These are phyloP conservation scores for Dioscorea zingiberensis DNA, from an alignment of 106 monocot genomes.

Conservation along the genomic window DNA sequence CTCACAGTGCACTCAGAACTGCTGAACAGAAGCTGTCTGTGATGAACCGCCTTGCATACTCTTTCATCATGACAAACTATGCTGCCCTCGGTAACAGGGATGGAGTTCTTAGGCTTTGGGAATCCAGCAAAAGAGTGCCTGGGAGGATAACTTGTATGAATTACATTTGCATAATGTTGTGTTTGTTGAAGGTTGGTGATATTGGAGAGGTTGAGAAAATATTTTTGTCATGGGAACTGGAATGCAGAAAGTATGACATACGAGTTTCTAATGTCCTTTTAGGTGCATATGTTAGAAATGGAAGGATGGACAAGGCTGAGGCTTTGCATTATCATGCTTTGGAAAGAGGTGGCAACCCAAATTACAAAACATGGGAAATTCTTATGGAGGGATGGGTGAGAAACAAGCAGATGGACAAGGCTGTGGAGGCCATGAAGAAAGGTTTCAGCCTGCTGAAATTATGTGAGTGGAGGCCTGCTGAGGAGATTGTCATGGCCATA, in stretches of 20 bases:
- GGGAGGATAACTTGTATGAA: slow-evolving; percentile 53
- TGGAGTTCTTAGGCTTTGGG: slow-evolving; percentile 63
- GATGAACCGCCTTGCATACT: slow-evolving; percentile 54
- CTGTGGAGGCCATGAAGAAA: slow-evolving; percentile 69
- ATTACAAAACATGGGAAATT: slow-evolving; percentile 92
- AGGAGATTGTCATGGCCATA: slow-evolving; percentile 34
- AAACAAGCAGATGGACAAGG: slow-evolving; percentile 54
- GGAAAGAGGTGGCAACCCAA: slow-evolving; percentile 54
- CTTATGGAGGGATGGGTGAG: slow-evolving; percentile 81
- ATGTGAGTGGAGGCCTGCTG: slow-evolving; percentile 64
- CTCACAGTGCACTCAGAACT: slow-evolving; percentile 32
- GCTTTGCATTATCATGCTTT: slow-evolving; percentile 39
- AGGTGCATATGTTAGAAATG: slow-evolving; percentile 71
- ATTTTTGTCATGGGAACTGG: slow-evolving; percentile 60
- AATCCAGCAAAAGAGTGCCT: slow-evolving; percentile 55
- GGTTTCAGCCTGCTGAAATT: slow-evolving; percentile 51
- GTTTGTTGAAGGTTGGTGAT: slow-evolving; percentile 66
- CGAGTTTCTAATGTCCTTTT: slow-evolving; percentile 71
- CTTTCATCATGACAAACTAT: slow-evolving; percentile 83
- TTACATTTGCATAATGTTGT: slow-evolving; percentile 62
- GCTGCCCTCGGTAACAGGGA: slow-evolving; percentile 44
- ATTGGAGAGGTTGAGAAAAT: slow-evolving; percentile 50
- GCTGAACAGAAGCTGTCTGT: slow-evolving; percentile 63
- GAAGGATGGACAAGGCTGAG: slow-evolving; percentile 71
- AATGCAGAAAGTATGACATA: slow-evolving; percentile 62